Evolutionary conservation across 805 yeast species (phyloP), one percentile per base, ranked within the genome.

Genomic region (Saccharomycopsis sp.): DNA sequence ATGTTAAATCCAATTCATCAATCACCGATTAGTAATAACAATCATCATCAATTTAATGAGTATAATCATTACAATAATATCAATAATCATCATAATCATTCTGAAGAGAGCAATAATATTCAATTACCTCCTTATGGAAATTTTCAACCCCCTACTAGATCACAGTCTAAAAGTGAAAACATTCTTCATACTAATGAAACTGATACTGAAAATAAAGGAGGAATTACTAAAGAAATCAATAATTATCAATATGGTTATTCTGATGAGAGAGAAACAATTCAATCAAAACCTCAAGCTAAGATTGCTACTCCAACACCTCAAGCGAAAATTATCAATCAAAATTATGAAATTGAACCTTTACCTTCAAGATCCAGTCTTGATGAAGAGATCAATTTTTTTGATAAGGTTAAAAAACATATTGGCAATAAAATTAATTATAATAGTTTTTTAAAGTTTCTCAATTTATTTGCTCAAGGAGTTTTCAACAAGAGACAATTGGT

Each of bases 331-430:
- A 8, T 25, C 13, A n/a, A 26, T 25, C 17, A 26, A 18, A 20
- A 39, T 27, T n/a, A 37, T 19, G 23, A 35, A 12, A 21, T 37
- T 27, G 29, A 31, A 21, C 14, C 17, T 8, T 21, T 26, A 9
- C 36, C 30, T 17, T 23, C 35, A 17, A 27, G 21, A 19, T 28
- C 40, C 20, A 39, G 77, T 25, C 61, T 88, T 39, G 72, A 78
- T 46, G 96, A 88, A 52, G 98, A 92, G 60, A 75, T 92, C 25
- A 70, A 77, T 4, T 92, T 89, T 57, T 94, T 92, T 55, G 98
- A 92, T 57, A 82, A 79, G 55, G 95, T 85, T 27, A 89, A 89
- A 62, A 46, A 46, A 18, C 42, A 85, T 82, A 57, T 79, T 77
- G 6, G 76, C 52, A 87, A 84, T 58, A 88, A 87, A 57, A 94